These are phyloP conservation scores for Sarcodon aspratus DNA, from an alignment of 768 basidiomycete genomes.

Conservation along the genomic window DNA sequence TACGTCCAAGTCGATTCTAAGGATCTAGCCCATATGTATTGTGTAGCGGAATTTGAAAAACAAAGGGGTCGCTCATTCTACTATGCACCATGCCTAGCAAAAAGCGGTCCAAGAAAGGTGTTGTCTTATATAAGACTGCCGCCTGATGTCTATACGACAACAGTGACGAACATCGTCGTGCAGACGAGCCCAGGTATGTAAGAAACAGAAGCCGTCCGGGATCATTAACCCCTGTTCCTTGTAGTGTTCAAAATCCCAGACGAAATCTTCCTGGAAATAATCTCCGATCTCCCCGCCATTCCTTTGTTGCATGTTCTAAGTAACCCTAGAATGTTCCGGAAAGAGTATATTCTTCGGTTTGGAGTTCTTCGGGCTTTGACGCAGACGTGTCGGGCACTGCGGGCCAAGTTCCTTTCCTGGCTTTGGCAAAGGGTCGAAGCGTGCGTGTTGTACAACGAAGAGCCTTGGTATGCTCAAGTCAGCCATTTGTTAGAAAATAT, in stretches of 20 bases:
- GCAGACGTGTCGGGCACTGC: background rate
- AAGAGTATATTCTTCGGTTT: background rate
- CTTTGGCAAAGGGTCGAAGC: background rate
- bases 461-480: background rate
- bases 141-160: too few species aligned
- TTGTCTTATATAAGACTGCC: too few species aligned
- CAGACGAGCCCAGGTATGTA: too few species aligned
- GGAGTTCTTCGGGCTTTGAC: background rate
- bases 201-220: too few species aligned
- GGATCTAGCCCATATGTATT: too few species aligned
- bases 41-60: too few species aligned
- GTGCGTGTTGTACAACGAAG: background rate
- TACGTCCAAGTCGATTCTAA: too few species aligned
- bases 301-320: background rate
- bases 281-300: background rate
- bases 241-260: background rate
- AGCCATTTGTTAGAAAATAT: background rate
- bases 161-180: too few species aligned
- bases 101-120: too few species aligned
- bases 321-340: background rate
- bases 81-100: too few species aligned
- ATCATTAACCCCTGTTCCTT: too few species aligned
- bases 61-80: too few species aligned
- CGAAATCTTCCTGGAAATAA: background rate
- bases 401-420: background rate